Evolutionary conservation across 2,329 filamentous ascomycete species (phyloP).

Genomic region (Emydomyces testavorans): DNA sequence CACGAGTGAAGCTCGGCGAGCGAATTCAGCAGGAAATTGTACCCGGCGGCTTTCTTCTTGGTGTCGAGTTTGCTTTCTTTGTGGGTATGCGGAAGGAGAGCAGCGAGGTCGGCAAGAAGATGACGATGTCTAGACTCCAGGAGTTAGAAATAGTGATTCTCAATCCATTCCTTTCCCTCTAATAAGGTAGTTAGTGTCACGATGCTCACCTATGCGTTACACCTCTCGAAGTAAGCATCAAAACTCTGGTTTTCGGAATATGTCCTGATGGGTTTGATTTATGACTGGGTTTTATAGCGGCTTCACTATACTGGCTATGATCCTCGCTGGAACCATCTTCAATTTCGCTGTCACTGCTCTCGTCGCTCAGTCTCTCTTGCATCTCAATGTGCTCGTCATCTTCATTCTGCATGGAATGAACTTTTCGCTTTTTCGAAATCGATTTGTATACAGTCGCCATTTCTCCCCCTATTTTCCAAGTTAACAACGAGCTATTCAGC

Average conservation of each 20-base stretch:
- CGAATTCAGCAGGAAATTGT: constrained; percentile 69
- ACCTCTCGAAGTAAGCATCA: constrained; percentile 85
- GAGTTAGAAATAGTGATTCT: no score
- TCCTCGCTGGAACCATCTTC: constrained; percentile 52
- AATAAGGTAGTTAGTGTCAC: no score
- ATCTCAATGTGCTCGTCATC: constrained; percentile 15
- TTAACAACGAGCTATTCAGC: background rate
- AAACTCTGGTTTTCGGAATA: constrained; percentile 49
- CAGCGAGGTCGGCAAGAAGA: constrained; percentile 75
- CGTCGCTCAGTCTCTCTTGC: constrained; percentile 17
- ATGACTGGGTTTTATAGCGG: constrained; percentile 16
- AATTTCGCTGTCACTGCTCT: constrained; percentile 28
- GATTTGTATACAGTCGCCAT: constrained; percentile 50
- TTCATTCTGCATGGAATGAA: constrained; percentile 2
- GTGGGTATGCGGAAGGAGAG: constrained; percentile 79
- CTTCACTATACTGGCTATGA: constrained; percentile 15
- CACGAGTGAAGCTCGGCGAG: constrained; percentile 71
- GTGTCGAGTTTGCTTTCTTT: constrained; percentile 97
- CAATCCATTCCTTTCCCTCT: no score
- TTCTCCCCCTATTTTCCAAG: constrained; percentile 5
- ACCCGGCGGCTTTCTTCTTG: constrained; percentile 55
- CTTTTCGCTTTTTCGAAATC: constrained; percentile 30
- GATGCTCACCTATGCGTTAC: constrained; percentile 65
- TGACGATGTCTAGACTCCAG: constrained; percentile 67
- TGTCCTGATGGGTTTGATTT: constrained; percentile 10